phyloP scores from a whole-genome alignment of 345 rosid species.

The Limnanthes douglasii region DNA sequence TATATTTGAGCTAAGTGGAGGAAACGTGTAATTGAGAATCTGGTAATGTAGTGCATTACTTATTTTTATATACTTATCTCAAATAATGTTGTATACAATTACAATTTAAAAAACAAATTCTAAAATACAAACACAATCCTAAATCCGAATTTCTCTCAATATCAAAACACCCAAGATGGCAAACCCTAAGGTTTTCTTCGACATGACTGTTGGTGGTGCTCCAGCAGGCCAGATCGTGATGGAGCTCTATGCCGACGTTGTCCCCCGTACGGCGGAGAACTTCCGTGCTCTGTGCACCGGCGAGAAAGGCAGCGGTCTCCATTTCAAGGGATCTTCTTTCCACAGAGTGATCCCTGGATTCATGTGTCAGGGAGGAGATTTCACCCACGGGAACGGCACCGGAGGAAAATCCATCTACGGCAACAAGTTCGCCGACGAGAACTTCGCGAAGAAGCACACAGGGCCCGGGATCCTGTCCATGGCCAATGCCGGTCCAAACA shows the following conservation, averaged over 20 bases:
- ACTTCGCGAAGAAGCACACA: conserved; percentile 30
- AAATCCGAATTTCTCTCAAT: too few relatives aligned
- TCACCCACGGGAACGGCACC: conserved; percentile 30
- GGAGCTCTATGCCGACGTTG: conserved; percentile 21
- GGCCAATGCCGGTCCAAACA: conserved; percentile 34
- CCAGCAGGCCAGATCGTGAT: conserved; percentile 19
- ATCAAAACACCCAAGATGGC: too few relatives aligned
- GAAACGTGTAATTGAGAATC: too few relatives aligned
- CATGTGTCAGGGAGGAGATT: conserved; percentile 49
- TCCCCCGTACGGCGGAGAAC: conserved; percentile 25
- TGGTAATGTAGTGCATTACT: too few relatives aligned
- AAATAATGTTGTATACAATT: too few relatives aligned
- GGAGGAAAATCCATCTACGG: conserved; percentile 44
- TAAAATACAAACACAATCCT: too few relatives aligned
- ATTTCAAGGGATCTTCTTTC: conserved; percentile 32
- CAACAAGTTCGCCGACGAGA: conserved; percentile 26
- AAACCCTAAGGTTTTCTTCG: conserved; percentile 28
- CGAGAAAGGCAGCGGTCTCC: conserved; percentile 26
- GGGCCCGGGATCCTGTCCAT: conserved; percentile 31
- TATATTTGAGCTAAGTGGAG: too few relatives aligned
- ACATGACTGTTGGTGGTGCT: conserved; percentile 14
- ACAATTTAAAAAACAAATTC: too few relatives aligned
- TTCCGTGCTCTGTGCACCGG: conserved; percentile 46
- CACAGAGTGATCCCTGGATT: conserved; percentile 38
- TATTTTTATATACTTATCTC: too few relatives aligned